Base-by-base conservation (phyloP, 106 monocot species). In the Dendrobium huoshanense region DNA sequence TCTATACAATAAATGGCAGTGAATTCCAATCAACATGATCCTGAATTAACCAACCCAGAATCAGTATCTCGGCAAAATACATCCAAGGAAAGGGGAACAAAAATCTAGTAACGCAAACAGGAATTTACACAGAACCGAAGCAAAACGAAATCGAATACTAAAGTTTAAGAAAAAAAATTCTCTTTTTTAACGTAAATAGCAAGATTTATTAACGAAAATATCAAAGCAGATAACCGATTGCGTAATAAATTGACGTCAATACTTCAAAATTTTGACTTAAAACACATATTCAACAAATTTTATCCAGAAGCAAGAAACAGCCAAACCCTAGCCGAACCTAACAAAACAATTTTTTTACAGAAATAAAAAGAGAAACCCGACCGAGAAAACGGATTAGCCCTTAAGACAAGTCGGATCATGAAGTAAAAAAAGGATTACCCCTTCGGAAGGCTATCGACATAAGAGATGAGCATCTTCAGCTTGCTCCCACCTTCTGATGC, bases 401-500 rank as follows among this genome's bases (percentile, higher is more conserved):
- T 1, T 22, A 22, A 20, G 33, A 70, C 25, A 16, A 76, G 22
- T 18, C 22, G 76, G 25, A 48, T 49, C 27, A 74, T 18, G 27
- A 18, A 17, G n/a, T 20, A 54, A 55, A 48, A 43, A 0, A 25
- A 19, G 65, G 20, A 29, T 42, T 86, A 94, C 96, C 97, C 97
- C 29, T 92, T 94, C 65, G 97, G 97, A 77, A 98, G 92, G 47
- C 88, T 92, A 49, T 98, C 92, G 48, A 94, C 97, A 75, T 89
- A 98, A 87, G 94, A 92, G 75, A 98, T 89, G 79, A 98, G 90
- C 97, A 98, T 98, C 92, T 98, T 94, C 44, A 98, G 94, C 83
- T 89, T 89, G 85, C 91, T 96, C 11, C 84, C 92, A 27, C 92
- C 89, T 68, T 98, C 97, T 20, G 94, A 89, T 19, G 86, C 87